These are phyloP conservation scores for Penicillium nucicola DNA, from an alignment of 495 filamentous ascomycete genomes.

Conservation along the genomic window DNA sequence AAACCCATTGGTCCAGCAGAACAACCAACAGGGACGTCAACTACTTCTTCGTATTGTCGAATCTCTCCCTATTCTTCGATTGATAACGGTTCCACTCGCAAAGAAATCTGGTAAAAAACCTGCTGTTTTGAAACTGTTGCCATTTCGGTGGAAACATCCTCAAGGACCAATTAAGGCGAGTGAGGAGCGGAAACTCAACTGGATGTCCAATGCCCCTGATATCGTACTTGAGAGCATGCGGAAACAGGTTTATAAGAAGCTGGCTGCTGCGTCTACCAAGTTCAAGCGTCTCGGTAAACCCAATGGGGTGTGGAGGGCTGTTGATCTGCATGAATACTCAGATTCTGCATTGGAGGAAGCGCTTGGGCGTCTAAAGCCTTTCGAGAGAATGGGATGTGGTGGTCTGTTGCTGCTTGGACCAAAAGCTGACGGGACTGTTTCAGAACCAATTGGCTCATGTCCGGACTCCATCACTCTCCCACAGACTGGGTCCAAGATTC, in stretches of 20 bases:
- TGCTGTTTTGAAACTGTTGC: conserved; percentile 23
- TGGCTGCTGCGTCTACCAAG: conserved; percentile 26
- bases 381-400: conserved; percentile 29
- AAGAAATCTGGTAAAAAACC: conserved; percentile 11
- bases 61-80: conserved; percentile 23
- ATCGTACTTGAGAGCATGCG: conserved; percentile 56
- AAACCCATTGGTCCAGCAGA: background rate
- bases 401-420: conserved; percentile 28
- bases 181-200: conserved; percentile 40
- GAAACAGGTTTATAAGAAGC: conserved; percentile 36
- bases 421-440: background rate
- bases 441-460: background rate
- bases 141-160: conserved; percentile 38
- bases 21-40: conserved; percentile 4
- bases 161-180: conserved; percentile 22
- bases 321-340: conserved; percentile 26
- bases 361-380: conserved; percentile 16
- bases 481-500: conserved; percentile 32
- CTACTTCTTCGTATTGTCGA: conserved; percentile 30
- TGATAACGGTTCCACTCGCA: conserved; percentile 7
- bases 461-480: conserved; percentile 27
- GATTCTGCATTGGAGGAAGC: conserved; percentile 26
- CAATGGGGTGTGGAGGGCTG: conserved; percentile 32
- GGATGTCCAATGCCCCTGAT: conserved; percentile 67
- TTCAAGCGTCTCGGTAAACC: conserved; percentile 16